Evolutionary conservation across 2,329 filamentous ascomycete species (phyloP).

Genomic region (Fusarium veterinarium): DNA sequence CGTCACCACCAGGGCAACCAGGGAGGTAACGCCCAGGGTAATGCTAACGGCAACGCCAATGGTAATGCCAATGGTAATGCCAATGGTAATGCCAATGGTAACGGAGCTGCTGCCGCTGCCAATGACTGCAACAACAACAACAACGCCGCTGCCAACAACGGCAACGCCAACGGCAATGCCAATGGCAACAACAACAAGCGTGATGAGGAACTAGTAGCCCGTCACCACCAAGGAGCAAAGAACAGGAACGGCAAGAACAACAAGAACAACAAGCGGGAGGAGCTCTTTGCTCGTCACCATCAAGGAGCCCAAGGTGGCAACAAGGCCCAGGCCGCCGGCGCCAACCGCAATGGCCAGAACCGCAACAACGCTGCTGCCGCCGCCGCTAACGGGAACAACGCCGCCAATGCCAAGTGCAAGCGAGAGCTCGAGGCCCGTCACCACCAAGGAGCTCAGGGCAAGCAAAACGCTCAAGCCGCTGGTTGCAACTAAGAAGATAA

Average conservation of each 20-base stretch:
- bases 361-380: neutral
- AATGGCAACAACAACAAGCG: neutral
- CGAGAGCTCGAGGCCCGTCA: constrained; percentile 6
- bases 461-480: constrained; percentile 4
- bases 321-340: rapidly evolving
- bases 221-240: constrained; percentile 9
- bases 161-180: neutral
- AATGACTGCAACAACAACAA: neutral
- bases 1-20: constrained; percentile 13
- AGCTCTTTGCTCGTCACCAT: neutral
- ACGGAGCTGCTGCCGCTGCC: neutral
- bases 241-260: neutral
- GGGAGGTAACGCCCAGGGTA: constrained; percentile 1
- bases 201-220: neutral
- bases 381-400: neutral
- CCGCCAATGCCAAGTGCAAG: neutral
- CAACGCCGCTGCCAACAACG: neutral
- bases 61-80: neutral
- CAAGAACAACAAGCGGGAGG: neutral
- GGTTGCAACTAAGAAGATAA: constrained; percentile 9
- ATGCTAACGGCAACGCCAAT: neutral
- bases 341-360: neutral
- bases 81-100: no score
- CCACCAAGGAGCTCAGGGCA: constrained; percentile 10
- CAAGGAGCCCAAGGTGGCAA: neutral